phyloP scores from a whole-genome alignment of 2,329 filamentous ascomycete species.

The Claviceps spartinae region DNA sequence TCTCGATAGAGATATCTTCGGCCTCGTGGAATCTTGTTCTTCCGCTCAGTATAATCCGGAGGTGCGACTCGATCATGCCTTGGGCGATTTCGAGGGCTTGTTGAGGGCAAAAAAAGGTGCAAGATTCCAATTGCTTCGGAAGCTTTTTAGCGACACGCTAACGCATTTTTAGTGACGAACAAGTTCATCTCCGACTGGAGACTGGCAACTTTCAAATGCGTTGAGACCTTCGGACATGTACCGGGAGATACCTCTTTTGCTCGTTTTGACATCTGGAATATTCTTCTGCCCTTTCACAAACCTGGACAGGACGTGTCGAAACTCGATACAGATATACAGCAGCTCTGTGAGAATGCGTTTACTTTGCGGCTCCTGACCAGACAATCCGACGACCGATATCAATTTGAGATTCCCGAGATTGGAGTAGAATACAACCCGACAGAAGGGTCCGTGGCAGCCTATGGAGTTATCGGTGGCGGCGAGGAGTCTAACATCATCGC shows the following conservation, averaged over 20 bases:
- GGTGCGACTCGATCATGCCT: not conserved
- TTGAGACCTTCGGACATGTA: not conserved
- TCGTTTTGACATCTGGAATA: not conserved
- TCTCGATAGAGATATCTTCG: not conserved
- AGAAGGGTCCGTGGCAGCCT: not conserved
- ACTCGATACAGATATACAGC: not conserved
- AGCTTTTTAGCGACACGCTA: not conserved
- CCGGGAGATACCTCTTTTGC: not conserved
- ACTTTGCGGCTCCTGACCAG: not conserved
- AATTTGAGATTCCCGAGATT: not conserved
- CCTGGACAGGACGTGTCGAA: not conserved
- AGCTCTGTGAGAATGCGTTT: not conserved
- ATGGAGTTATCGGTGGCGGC: not conserved
- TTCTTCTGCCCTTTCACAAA: not conserved
- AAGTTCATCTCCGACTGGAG: not conserved
- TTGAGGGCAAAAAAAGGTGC: not conserved
- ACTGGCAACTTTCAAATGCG: not conserved
- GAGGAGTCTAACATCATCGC: not conserved
- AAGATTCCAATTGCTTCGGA: too few relatives aligned
- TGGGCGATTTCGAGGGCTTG: not conserved
- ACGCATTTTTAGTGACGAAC: not conserved
- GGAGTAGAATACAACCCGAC: not conserved
- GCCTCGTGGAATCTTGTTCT: not conserved
- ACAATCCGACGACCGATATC: not conserved
- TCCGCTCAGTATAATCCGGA: rapidly evolving